phyloP scores from a whole-genome alignment of 768 basidiomycete genomes.

The Kwoniella sp. region DNA sequence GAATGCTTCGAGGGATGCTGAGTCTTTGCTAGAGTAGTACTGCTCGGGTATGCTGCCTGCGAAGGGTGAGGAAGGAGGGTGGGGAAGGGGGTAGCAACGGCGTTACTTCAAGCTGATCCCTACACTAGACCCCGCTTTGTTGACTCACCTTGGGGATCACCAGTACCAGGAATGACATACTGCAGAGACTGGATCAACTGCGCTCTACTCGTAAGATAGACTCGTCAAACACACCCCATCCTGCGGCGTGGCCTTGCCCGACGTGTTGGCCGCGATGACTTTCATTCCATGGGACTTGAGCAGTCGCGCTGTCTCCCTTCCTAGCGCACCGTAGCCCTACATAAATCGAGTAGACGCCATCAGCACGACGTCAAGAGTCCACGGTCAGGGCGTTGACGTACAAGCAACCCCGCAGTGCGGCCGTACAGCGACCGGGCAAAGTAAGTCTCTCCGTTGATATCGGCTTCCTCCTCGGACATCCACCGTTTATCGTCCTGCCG shows the following conservation, averaged over 20 bases:
- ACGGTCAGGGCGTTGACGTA: conserved; percentile 2
- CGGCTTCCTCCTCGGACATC: conserved; percentile 25
- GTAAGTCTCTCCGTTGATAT: conserved; percentile 19
- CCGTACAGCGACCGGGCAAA: conserved; percentile 27
- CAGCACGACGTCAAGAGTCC: background rate
- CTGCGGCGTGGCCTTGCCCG: conserved; percentile 36
- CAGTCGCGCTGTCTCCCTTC: conserved; percentile 45
- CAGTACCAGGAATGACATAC: conserved; percentile 47
- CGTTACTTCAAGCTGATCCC: too few species aligned
- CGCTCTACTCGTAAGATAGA: too few species aligned
- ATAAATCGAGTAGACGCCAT: background rate
- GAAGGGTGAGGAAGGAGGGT: too few species aligned
- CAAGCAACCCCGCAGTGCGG: conserved; percentile 42
- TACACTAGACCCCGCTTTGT: too few species aligned
- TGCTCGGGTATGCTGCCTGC: conserved; percentile 40
- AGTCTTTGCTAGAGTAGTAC: conserved; percentile 38
- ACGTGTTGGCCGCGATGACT: conserved; percentile 48
- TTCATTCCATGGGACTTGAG: conserved; percentile 40
- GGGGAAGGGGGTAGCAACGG: too few species aligned
- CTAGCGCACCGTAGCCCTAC: conserved; percentile 47
- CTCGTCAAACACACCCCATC: conserved; percentile 28
- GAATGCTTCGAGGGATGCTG: conserved; percentile 33
- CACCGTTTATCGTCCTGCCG: conserved; percentile 27
- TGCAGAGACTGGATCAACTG: conserved; percentile 1
- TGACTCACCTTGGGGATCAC: too few species aligned